A percentile compares a stretch with the other conserved stretches of the same genome.
Conservation (phyloP, 371 early-diverging fungal species). For the Rhizopus sp. region DNA sequence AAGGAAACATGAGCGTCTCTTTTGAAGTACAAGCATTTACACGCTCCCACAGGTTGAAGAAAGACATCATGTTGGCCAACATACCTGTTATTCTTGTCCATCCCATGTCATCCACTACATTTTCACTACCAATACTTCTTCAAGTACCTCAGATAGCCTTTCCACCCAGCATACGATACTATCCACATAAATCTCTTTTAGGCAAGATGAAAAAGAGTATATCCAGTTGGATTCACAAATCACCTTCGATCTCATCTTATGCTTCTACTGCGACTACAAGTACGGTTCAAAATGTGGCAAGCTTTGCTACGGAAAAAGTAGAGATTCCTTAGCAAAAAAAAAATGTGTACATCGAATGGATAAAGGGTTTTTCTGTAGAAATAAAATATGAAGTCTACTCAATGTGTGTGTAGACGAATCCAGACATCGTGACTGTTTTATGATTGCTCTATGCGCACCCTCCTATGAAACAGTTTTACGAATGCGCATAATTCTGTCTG, state of each 20-base stretch:
- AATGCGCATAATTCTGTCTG: not conserved
- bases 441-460: too few relatives aligned
- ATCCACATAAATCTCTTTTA: not conserved
- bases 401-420: not conserved
- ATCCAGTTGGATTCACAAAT: not conserved
- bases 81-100: not conserved
- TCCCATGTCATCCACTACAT: not conserved
- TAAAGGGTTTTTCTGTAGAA: too few relatives aligned
- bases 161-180: not conserved
- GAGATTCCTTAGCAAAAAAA: not conserved
- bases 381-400: too few relatives aligned
- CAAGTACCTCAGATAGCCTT: not conserved
- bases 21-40: not conserved
- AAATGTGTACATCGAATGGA: too few relatives aligned
- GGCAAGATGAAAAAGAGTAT: not conserved
- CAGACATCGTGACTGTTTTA: too few relatives aligned
- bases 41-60: not conserved
- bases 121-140: not conserved
- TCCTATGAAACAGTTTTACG: too few relatives aligned
- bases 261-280: conserved; percentile 1
- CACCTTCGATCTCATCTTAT: not conserved
- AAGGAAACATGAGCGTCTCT: not conserved
- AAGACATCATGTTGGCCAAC: not conserved
- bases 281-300: conserved; percentile 11
- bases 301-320: conserved; percentile 5